Conservation (phyloP, 768 basidiomycete species). For the Glaciozyma martinii region DNA sequence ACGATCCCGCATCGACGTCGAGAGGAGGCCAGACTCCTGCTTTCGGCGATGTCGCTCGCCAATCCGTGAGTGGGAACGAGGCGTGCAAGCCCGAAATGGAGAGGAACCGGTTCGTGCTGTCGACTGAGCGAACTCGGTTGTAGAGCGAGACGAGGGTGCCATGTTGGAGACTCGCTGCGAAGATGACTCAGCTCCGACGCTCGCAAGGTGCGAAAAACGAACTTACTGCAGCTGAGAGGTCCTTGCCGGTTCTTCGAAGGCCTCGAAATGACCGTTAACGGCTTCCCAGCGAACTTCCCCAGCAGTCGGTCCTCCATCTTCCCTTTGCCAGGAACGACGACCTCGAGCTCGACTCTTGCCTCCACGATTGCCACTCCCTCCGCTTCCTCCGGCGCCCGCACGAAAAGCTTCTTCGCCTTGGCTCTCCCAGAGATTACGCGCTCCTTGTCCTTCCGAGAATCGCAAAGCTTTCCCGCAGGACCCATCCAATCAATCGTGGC, state of each 20-base stretch:
- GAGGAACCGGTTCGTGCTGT: conserved; percentile 89
- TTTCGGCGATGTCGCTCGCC: conserved; percentile 69
- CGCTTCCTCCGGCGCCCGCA: too few species aligned
- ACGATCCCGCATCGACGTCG: conserved; percentile 43
- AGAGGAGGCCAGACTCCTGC: conserved; percentile 58
- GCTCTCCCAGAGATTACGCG: too few species aligned
- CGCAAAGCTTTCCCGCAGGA: conserved; percentile 49
- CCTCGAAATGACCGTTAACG: conserved; percentile 98
- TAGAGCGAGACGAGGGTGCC: conserved; percentile 91
- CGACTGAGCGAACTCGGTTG: conserved; percentile 85
- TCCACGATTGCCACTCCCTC: too few species aligned
- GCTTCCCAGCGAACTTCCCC: conserved; percentile 79
- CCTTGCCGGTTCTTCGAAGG: conserved; percentile 86
- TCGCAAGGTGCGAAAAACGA: background rate
- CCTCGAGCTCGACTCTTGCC: conserved; percentile 50
- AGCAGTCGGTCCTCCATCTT: conserved; percentile 69
- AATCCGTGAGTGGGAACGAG: conserved; percentile 88
- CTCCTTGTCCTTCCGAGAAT: too few species aligned
- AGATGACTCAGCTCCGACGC: background rate
- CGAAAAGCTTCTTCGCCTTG: too few species aligned
- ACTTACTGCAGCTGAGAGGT: conserved; percentile 48
- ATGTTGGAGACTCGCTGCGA: conserved; percentile 81
- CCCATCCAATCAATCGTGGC: conserved; percentile 73
- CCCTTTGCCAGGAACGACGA: conserved; percentile 50
- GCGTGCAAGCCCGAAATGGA: conserved; percentile 89